Evolutionary conservation across 192 early-diverging fungal species (phyloP), one percentile per base, ranked within the genome.

Genomic region (Backusella luteola): DNA sequence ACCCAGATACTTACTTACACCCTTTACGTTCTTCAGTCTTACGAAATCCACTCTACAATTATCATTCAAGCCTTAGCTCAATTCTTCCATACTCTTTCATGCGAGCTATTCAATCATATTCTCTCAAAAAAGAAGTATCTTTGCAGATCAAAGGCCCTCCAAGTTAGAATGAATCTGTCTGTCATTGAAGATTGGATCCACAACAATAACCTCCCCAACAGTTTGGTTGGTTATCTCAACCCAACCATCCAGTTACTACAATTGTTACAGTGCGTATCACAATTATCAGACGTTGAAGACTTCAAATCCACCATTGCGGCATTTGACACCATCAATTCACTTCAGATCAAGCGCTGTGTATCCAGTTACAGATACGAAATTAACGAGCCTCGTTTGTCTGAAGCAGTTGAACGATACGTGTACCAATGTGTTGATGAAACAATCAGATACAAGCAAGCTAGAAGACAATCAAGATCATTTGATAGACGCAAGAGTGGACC

Each of bases 281-380:
- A 92, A 35, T 77, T 95, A 12, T 84, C 87, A 1, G 90, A 92
- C 36, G 87, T 96, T 21, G 77, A 84, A 6, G 91, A 89, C 34
- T 95, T 92, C 81, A 87, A 95, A 69, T 91, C 95, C 66, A 92
- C 91, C 7, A 88, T 90, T 17, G 84, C 84, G 73, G 86, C 88
- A 76, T 86, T 93, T 72, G 86, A 90, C 59, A 53, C 82, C 21
- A 85, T 95, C 36, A 94, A 94, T 73, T 78, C 90, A 12, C 79
- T 90, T 36, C 95, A 96, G 76, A 86, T 95, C 32, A 90, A 91
- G 71, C 86, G 91, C 1, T 92, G 88, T 23, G 88, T 96, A 66
- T 85, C 85, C n/a, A 85, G 87, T 38, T 99, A 99, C 79, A 85
- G 91, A 42, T 97, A 96, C 80, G 97, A 99, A 78, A 92, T 95